Conservation (phyloP, 306 rosid species). For the Sechiopsis laciniata region DNA sequence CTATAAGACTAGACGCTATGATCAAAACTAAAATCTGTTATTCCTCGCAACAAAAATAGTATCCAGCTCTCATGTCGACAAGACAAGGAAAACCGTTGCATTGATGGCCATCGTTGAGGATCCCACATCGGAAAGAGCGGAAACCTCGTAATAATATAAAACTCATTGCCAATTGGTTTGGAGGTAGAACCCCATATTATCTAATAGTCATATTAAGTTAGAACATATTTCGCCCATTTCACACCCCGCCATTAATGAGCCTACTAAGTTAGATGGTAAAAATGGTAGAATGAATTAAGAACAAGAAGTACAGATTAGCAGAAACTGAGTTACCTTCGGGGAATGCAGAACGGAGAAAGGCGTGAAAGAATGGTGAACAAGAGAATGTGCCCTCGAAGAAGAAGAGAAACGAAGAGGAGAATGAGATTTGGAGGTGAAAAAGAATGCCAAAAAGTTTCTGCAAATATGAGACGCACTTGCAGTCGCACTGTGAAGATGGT, state of each 20-base stretch:
- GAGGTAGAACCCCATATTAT: too few relatives aligned
- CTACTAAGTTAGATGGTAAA: not conserved
- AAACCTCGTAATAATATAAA: too few relatives aligned
- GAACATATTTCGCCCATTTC: not conserved
- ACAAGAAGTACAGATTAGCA: not conserved
- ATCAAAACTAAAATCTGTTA: not conserved
- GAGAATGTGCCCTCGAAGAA: conserved; percentile 9
- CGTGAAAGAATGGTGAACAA: not conserved
- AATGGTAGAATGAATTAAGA: not conserved
- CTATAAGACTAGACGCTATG: not conserved
- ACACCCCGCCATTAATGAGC: conserved; percentile 6
- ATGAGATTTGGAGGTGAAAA: not conserved
- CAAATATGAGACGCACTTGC: conserved; percentile 5
- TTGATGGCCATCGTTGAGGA: too few relatives aligned
- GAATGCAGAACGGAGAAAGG: conserved; percentile 11
- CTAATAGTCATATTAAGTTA: not conserved
- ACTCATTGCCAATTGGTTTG: too few relatives aligned
- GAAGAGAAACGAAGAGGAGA: not conserved
- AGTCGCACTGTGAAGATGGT: conserved; percentile 20
- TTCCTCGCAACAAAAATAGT: not conserved
- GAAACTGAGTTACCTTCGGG: conserved; percentile 16
- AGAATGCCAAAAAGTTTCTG: not conserved
- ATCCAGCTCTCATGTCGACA: not conserved
- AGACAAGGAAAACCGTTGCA: not conserved
- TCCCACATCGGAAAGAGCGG: too few relatives aligned